phyloP scores from a whole-genome alignment of 129 eudicot genomes.

The Flaveria linearis region DNA sequence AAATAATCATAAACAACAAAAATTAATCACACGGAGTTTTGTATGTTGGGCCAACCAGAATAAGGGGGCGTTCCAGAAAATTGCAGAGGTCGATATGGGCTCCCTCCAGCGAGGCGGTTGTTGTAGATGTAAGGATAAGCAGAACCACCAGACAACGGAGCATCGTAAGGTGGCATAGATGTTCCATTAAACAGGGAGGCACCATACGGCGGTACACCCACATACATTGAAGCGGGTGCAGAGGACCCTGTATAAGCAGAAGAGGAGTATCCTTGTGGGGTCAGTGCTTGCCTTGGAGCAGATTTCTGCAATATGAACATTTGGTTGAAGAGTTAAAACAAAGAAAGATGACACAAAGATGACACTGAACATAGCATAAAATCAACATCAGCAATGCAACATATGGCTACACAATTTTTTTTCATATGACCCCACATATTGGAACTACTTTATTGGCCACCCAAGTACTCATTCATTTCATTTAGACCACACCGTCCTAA shows the following conservation, averaged over 20 bases:
- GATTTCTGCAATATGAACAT: conserved; percentile 55
- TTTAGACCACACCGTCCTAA: neutral
- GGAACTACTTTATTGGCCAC: neutral
- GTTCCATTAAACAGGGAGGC: conserved; percentile 72
- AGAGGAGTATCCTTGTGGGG: conserved; percentile 52
- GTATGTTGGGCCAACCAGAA: conserved; percentile 52
- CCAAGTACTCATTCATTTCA: neutral
- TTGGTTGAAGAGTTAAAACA: neutral
- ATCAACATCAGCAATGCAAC: neutral
- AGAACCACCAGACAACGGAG: conserved; percentile 58
- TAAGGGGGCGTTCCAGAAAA: conserved; percentile 75
- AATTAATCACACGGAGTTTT: neutral
- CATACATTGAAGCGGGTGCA: conserved; percentile 83
- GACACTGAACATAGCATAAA: neutral
- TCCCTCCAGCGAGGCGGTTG: conserved; percentile 68
- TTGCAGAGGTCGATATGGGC: conserved; percentile 75
- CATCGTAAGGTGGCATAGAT: conserved; percentile 78
- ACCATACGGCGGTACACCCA: conserved; percentile 80
- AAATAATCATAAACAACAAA: conserved; percentile 2
- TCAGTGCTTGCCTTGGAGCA: conserved; percentile 72
- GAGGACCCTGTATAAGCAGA: conserved; percentile 53
- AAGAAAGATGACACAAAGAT: neutral
- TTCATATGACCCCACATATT: neutral
- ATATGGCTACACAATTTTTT: neutral
- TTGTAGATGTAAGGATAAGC: conserved; percentile 71